Evolutionary conservation across 352 stramenopile species (phyloP), one percentile per base, ranked within the genome.

Genomic region (Phytophthora cactorum): DNA sequence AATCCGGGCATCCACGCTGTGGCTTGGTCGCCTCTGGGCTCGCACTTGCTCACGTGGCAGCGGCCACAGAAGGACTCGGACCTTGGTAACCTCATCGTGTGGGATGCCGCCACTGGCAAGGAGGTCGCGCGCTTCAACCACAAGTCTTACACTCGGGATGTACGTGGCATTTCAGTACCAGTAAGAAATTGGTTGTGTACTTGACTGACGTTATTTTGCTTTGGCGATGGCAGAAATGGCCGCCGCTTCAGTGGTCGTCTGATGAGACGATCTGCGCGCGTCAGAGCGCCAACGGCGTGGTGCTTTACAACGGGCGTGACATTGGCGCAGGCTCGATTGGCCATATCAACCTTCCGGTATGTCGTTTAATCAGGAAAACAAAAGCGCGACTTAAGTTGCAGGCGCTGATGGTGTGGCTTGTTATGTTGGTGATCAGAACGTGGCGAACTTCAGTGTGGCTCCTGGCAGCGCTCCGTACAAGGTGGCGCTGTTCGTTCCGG

Each of bases 211-310:
- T 25, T 43, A 2, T 50, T 25, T 11, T 64, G 34, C 10, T 15
- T 38, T 64, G 11, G 5, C 65, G 17, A 11, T 28, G 39, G 34
- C 52, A 96, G 88, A 85, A 88, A 66, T 98, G 92, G 92, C 92
- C 92, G 15, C 92, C 86, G 53, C 72, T 98, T 17, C 86, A 97
- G 65, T 98, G 92, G 92, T 97, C 84, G 36, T 86, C 81, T 31
- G 90, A 98, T 56, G 92, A 98, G 73, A 84, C 77, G 11, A 95
- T 96, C 46, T 93, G 88, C 44, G 88, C 74, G 2, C 88, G 88
- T 41, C 82, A 91, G 69, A 93, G 83, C 34, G 77, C 72, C 3
- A 93, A 91, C 58, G 84, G 86, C 11, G 85, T 96, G 14, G 77
- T 89, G 69, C 75, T 95, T 31, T 94, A 95, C 78, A 88, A 86